phyloP scores from a whole-genome alignment of 345 rosid genomes.

The Melastoma malabathricum region DNA sequence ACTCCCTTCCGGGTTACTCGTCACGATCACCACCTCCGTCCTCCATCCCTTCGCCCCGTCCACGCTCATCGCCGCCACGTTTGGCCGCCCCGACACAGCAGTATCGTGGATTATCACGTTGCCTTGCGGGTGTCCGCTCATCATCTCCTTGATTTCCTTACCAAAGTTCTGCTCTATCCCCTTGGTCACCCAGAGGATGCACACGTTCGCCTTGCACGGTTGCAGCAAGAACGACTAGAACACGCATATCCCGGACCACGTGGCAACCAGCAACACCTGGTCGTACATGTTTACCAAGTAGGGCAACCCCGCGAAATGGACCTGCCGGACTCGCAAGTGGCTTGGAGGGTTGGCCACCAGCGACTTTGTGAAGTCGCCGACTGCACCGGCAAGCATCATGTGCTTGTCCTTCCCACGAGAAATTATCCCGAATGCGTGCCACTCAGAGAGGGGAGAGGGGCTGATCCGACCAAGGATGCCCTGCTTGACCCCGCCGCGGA shows the following conservation, averaged over 20 bases:
- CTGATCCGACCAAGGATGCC: conserved; percentile 84
- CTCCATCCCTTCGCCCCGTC: conserved; percentile 53
- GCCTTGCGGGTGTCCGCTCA: conserved; percentile 36
- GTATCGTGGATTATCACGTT: conserved; percentile 66
- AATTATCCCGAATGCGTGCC: conserved; percentile 88
- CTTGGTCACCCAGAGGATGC: conserved; percentile 69
- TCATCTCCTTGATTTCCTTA: conserved; percentile 38
- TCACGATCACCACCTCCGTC: conserved; percentile 67
- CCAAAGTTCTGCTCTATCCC: conserved; percentile 66
- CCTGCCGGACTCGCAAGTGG: conserved; percentile 68
- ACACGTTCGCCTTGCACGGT: conserved; percentile 39
- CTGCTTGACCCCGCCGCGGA: conserved; percentile 51
- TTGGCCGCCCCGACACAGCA: conserved; percentile 47
- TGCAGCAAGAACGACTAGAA: conserved; percentile 69
- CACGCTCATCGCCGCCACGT: conserved; percentile 55
- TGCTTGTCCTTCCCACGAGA: conserved; percentile 60
- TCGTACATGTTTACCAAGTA: conserved; percentile 63
- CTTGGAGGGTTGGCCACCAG: conserved; percentile 49
- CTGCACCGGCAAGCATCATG: conserved; percentile 90
- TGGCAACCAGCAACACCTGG: conserved; percentile 64
- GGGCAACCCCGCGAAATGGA: conserved; percentile 73
- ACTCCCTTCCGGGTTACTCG: conserved; percentile 86
- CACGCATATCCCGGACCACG: conserved; percentile 80
- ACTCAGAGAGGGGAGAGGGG: conserved; percentile 79
- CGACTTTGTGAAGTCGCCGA: conserved; percentile 70